These are phyloP conservation scores for Pseudogymnoascus sp. DNA, from an alignment of 2,329 filamentous ascomycete species.

Conservation along the genomic window DNA sequence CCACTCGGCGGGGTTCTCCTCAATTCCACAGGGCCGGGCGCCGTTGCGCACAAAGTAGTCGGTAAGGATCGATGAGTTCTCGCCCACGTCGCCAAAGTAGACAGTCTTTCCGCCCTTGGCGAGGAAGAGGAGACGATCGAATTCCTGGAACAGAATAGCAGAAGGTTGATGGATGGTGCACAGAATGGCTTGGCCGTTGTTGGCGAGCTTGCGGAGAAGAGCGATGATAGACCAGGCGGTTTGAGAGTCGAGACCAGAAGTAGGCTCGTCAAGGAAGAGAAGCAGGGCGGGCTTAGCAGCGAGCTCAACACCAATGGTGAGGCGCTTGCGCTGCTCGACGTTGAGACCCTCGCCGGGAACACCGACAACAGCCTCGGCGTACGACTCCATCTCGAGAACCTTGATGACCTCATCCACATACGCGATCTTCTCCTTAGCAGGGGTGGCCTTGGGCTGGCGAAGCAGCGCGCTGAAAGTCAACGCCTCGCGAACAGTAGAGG, in stretches of 20 bases:
- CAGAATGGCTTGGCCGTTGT: constrained; percentile 85
- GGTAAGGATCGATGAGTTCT: constrained; percentile 58
- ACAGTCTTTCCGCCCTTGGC: constrained; percentile 68
- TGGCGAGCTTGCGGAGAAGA: constrained; percentile 79
- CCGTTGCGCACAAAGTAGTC: constrained; percentile 70
- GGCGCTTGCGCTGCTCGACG: constrained; percentile 60
- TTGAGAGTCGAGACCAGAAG: constrained; percentile 85
- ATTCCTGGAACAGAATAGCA: constrained; percentile 87
- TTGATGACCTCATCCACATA: constrained; percentile 90
- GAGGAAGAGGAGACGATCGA: constrained; percentile 72
- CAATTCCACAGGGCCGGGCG: constrained; percentile 52
- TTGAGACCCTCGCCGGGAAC: constrained; percentile 80
- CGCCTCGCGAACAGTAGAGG: constrained; percentile 79
- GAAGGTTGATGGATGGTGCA: constrained; percentile 98
- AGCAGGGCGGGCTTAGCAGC: constrained; percentile 84
- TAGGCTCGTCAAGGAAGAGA: constrained; percentile 90
- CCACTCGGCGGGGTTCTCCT: constrained; percentile 75
- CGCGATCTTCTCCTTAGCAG: constrained; percentile 66
- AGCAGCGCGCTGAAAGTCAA: constrained; percentile 78
- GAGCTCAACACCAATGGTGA: constrained; percentile 90
- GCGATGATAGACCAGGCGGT: constrained; percentile 89
- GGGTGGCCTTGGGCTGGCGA: constrained; percentile 68
- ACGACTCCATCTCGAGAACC: constrained; percentile 80
- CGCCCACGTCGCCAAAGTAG: constrained; percentile 72
- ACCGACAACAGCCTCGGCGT: constrained; percentile 84